Conservation (phyloP, 768 basidiomycete species). For the Hortiboletus campestris region DNA sequence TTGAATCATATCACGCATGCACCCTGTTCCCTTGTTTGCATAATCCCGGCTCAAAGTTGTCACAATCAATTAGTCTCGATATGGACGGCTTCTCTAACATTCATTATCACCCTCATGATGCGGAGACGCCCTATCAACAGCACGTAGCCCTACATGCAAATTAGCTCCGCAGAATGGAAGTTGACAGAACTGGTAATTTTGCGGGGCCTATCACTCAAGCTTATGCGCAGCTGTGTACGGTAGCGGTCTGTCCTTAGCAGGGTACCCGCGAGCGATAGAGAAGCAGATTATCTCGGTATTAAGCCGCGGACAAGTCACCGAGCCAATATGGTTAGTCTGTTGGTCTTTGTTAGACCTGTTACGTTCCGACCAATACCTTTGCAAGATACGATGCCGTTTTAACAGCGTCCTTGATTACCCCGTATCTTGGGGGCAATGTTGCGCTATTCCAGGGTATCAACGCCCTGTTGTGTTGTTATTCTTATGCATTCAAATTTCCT, state of each 20-base stretch:
- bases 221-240: slow-evolving; percentile 10
- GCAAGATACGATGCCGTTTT: not conserved
- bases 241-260: not conserved
- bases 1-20: not conserved
- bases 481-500: not conserved
- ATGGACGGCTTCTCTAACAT: not conserved
- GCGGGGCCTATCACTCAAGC: slow-evolving; percentile 17
- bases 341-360: not conserved
- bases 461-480: not conserved
- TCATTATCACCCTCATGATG: not conserved
- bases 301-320: not conserved
- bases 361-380: not conserved
- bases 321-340: slow-evolving; percentile 13
- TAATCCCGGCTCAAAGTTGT: not conserved
- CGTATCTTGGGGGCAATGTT: not conserved
- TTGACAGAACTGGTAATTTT: slow-evolving; percentile 6
- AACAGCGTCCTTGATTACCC: not conserved
- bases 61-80: slow-evolving; percentile 10
- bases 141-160: not conserved
- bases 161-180: slow-evolving; percentile 24
- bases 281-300: slow-evolving; percentile 22
- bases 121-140: slow-evolving; percentile 1
- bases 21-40: not conserved
- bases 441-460: not conserved
- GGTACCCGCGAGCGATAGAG: slow-evolving; percentile 16